These are phyloP conservation scores for Calocybe indica DNA, from an alignment of 768 basidiomycete genomes.

Conservation along the genomic window DNA sequence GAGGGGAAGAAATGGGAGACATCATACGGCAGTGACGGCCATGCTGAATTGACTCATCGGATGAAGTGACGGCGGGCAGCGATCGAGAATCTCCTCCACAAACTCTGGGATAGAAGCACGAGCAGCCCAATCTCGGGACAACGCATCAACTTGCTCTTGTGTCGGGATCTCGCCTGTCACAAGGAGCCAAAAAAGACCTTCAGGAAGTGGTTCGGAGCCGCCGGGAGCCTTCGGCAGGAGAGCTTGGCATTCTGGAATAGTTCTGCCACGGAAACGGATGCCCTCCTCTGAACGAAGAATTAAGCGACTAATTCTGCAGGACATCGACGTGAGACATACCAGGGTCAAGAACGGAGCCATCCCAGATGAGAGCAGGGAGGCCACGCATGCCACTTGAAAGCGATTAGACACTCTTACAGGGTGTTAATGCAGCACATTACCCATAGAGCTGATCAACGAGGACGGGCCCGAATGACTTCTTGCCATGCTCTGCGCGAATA, in stretches of 20 bases:
- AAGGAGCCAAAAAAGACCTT: conserved; percentile 93
- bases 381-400: conserved; percentile 74
- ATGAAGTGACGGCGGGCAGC: conserved; percentile 90
- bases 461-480: conserved; percentile 91
- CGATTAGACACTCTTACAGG: conserved; percentile 1
- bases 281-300: conserved; percentile 66
- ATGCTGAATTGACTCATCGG: conserved; percentile 99
- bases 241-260: conserved; percentile 84
- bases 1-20: neutral
- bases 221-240: conserved; percentile 86
- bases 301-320: conserved; percentile 4
- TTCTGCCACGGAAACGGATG: conserved; percentile 96
- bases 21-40: conserved; percentile 84
- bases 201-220: conserved; percentile 87
- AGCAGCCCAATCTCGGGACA: conserved; percentile 94
- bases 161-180: conserved; percentile 94
- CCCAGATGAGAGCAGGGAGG: conserved; percentile 94
- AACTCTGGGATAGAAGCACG: conserved; percentile 88
- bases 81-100: conserved; percentile 94
- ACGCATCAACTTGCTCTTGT: conserved; percentile 75
- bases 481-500: conserved; percentile 80
- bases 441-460: conserved; percentile 89
- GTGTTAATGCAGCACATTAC: conserved; percentile 27
- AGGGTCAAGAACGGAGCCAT: conserved; percentile 94
- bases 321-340: conserved; percentile 36